Conservation (phyloP, 768 basidiomycete genomes). For the Cystofilobasidium macerans region DNA sequence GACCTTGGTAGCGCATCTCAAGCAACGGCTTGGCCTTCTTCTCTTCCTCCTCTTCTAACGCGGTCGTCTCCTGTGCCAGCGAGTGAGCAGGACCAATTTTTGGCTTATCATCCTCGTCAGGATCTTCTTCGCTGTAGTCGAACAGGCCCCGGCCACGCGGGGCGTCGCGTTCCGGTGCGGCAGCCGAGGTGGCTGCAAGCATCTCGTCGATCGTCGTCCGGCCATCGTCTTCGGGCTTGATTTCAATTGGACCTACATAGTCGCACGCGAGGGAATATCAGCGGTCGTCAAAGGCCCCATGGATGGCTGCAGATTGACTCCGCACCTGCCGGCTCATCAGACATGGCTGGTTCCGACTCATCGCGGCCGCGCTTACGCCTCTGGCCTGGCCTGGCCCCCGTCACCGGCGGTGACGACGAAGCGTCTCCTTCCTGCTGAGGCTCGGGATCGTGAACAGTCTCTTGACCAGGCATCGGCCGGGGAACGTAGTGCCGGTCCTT, state of each 20-base stretch:
- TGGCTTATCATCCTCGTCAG: not conserved
- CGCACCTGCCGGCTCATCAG: not conserved
- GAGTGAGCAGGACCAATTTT: not conserved
- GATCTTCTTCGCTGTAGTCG: not conserved
- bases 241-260: not conserved
- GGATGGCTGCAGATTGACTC: no score
- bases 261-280: not conserved
- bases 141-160: not conserved
- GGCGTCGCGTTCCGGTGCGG: not conserved
- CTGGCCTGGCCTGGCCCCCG: not conserved
- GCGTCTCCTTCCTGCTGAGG: not conserved
- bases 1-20: slow-evolving; percentile 19
- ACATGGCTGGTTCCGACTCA: no score
- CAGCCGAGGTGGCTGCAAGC: not conserved
- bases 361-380: not conserved
- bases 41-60: not conserved
- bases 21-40: slow-evolving; percentile 23
- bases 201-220: not conserved
- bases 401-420: not conserved
- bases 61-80: not conserved
- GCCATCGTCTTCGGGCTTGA: not conserved
- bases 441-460: no score
- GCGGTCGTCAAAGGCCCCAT: not conserved
- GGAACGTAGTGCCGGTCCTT: slow-evolving; percentile 19
- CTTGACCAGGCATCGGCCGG: not conserved